phyloP scores from a whole-genome alignment of 768 basidiomycete species.

The Panaeolus papilionaceus region DNA sequence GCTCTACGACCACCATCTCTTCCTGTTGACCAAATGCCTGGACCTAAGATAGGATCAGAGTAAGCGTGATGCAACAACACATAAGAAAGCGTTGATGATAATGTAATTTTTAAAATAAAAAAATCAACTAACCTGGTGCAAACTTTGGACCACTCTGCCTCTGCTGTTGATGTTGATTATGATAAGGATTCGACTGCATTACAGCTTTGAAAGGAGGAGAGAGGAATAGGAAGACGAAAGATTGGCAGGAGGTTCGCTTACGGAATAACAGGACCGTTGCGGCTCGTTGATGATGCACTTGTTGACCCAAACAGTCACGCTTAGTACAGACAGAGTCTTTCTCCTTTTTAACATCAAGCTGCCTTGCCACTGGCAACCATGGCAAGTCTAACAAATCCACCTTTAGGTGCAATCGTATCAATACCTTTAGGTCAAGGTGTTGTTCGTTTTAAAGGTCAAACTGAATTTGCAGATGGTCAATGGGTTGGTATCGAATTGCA shows the following conservation, averaged over 20 bases:
- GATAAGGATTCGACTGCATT: constrained; percentile 17
- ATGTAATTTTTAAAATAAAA: constrained; percentile 3
- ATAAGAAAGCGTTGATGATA: not conserved
- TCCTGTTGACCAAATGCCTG: constrained; percentile 37
- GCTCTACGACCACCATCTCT: constrained; percentile 27
- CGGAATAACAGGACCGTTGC: constrained; percentile 4
- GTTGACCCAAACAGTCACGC: constrained; percentile 19
- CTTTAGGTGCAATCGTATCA: constrained; percentile 77
- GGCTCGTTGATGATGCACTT: constrained; percentile 17
- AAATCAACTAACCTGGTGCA: constrained; percentile 18
- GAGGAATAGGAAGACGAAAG: not conserved
- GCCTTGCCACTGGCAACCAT: constrained; percentile 13
- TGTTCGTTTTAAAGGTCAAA: constrained; percentile 85
- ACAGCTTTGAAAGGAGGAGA: constrained; percentile 6
- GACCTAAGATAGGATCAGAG: constrained; percentile 31
- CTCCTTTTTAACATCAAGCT: constrained; percentile 5
- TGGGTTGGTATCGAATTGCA: constrained; percentile 95
- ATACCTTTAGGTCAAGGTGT: constrained; percentile 81
- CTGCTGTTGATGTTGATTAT: constrained; percentile 17
- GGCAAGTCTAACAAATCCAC: constrained; percentile 26
- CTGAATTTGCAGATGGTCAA: constrained; percentile 85
- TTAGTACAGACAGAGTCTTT: constrained; percentile 2
- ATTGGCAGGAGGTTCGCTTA: constrained; percentile 8
- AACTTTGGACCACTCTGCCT: constrained; percentile 19
- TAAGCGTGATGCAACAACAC: constrained; percentile 3